Evolutionary conservation across 192 early-diverging fungal genomes (phyloP).

Genomic region (Coemansia sp.): DNA sequence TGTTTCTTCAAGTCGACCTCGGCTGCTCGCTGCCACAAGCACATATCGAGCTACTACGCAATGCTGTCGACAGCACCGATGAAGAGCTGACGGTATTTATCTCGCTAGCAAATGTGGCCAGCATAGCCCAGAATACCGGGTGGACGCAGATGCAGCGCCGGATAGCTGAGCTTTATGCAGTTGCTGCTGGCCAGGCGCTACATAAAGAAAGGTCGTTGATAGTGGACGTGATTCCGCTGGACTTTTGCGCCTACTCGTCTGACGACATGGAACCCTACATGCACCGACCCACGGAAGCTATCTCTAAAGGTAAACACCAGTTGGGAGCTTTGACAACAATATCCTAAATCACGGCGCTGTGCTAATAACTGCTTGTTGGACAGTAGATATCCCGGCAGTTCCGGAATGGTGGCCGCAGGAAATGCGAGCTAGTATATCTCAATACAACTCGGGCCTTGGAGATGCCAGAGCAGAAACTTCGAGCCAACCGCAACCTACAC

Average conservation of each 20-base stretch:
- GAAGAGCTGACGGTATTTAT: slow-evolving; percentile 41
- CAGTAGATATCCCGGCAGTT: slow-evolving; percentile 14
- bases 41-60: slow-evolving; percentile 24
- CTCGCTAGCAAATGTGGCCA: slow-evolving; percentile 6
- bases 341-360: neutral
- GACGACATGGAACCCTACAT: slow-evolving; percentile 40
- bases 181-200: slow-evolving; percentile 23
- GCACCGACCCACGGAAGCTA: slow-evolving; percentile 14
- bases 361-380: neutral
- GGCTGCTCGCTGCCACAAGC: slow-evolving; percentile 13
- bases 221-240: slow-evolving; percentile 34
- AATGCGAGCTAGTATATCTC: slow-evolving; percentile 13
- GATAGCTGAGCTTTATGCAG: slow-evolving; percentile 41
- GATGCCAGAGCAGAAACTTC: neutral
- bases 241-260: slow-evolving; percentile 44
- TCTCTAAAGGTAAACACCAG: slow-evolving; percentile 16
- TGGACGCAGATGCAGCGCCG: slow-evolving; percentile 52
- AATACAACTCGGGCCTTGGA: neutral
- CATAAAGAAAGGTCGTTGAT: neutral
- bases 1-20: slow-evolving; percentile 26
- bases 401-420: slow-evolving; percentile 47
- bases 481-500: neutral
- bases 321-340: too few species aligned
- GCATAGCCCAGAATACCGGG: slow-evolving; percentile 8
- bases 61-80: slow-evolving; percentile 18